Base-by-base conservation (phyloP, 176 grass and related monocot genomes). In the Otatea glauca region DNA sequence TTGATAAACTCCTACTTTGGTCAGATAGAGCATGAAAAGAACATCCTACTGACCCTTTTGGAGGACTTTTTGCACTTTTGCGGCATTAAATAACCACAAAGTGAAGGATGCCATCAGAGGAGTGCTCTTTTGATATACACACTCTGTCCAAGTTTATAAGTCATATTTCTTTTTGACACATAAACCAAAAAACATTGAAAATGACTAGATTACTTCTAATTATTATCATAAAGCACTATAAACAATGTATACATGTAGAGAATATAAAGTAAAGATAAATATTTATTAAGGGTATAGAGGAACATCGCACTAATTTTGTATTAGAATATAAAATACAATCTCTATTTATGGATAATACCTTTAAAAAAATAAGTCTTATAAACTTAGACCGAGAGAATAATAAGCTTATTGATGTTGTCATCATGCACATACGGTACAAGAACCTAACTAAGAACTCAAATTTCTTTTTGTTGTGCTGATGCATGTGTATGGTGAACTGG, bases 31-130 rank as follows among this genome's bases (percentile, higher is more conserved):
- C 83, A 71, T 50, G 54, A 48, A 85, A 49, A 63, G 21, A 45
- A 43, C 56, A 80, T 86, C 65, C 38, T 62, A 12, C 39, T 64
- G 67, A 23, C 21, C 13, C 76, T 77, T 72, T 86, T 64, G 9
- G 45, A 15, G 44, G 76, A 51, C 9, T 29, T 48, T 63, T 41
- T 71, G 29, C 84, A 53, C 84, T 72, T 86, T 79, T 64, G 44
- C 34, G 16, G 43, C 44, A 41, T 65, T 65, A 80, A 80, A 0
- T 63, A 79, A 43, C 16, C 8, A 0, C 21, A 73, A 63, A 72
- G 29, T 16, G 55, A 78, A 29, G 37, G 6, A 14, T 16, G 3
- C 17, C 0, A 72, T 62, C 38, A 62, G 55, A 25, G 14, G 7
- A 38, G 25, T 34, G 8, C 41, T 9, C 60, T 72, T 72, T 37